Conservation (phyloP, 768 basidiomycete species). For the Leccinum barrowsii region DNA sequence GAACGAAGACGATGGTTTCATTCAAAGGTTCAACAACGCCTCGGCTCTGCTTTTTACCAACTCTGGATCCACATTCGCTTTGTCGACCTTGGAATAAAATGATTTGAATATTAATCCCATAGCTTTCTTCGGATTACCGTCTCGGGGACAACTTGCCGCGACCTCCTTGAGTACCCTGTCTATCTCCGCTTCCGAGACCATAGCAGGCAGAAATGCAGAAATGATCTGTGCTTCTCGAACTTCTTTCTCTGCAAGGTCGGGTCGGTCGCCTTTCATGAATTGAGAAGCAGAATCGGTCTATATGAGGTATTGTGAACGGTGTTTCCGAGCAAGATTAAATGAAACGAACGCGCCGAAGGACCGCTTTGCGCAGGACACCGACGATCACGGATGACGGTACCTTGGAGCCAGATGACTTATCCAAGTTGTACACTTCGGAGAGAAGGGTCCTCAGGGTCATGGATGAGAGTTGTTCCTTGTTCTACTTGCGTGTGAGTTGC, state of each 20-base stretch:
- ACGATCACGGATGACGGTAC: conserved; percentile 48
- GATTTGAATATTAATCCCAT: conserved; percentile 55
- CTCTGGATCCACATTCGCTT: conserved; percentile 51
- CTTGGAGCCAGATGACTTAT: conserved; percentile 49
- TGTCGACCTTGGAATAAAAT: conserved; percentile 63
- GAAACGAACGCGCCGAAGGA: conserved; percentile 52
- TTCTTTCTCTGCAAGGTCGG: conserved; percentile 66
- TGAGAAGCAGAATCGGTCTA: conserved; percentile 60
- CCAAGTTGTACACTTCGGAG: conserved; percentile 64
- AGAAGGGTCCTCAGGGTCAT: conserved; percentile 64
- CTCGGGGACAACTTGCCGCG: conserved; percentile 26
- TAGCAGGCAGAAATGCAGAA: conserved; percentile 55
- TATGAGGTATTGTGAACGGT: conserved; percentile 8
- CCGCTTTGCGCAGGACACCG: conserved; percentile 55
- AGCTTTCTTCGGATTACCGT: conserved; percentile 20
- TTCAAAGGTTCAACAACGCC: conserved; percentile 29
- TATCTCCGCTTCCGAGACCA: conserved; percentile 52
- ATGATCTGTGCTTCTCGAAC: conserved; percentile 52
- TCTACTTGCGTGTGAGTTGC: conserved; percentile 35
- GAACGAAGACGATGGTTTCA: neutral
- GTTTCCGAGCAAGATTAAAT: neutral
- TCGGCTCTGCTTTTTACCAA: conserved; percentile 54
- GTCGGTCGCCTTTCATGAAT: conserved; percentile 54
- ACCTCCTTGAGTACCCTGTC: conserved; percentile 47
- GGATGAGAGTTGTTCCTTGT: conserved; percentile 52